Evolutionary conservation across 2,329 filamentous ascomycete genomes (phyloP), one percentile per base, ranked within the genome.

Genomic region (Fusarium chaquense): DNA sequence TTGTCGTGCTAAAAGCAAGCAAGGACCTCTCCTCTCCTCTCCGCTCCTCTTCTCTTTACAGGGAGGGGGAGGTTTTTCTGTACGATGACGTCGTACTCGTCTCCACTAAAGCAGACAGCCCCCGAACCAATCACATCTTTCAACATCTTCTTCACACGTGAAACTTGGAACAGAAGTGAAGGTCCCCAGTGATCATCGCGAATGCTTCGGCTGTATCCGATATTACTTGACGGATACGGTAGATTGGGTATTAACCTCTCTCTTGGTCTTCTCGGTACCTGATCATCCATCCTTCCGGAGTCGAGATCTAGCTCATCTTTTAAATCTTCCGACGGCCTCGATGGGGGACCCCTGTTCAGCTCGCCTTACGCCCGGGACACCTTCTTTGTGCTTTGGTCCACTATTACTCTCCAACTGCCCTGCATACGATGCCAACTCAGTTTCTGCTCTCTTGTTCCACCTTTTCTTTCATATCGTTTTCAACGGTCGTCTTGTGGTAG

Each of bases 41-140:
- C 16, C 15, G 15, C 16, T 35, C 33, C 33, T 28, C 28, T 30
- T 30, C 28, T 30, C 28, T 33, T 36, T 20, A 13, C 36, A 44
- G 15, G 41, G 41, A 28, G 54, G 13, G 20, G 47, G 32, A 33
- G 12, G 59, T 41, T 30, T 49, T 44, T 50, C 68, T 74, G 73
- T 65, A 46, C 64, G 46, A 75, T 75, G 73, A 75, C 73, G 73
- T 75, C 64, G 64, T 20, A 54, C 60, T 43, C 46, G 57, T 49
- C 49, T 20, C 58, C 70, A 41, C 65, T 53, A 6, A 33, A 62
- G 33, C 30, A 44, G 8, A 10, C 43, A 38, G 32, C 51, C 44
- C 33, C 53, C 51, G 38, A 38, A 10, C 71, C 69, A 73, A 71
- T 72, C 50, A 71, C 24, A 3, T 12, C 8, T 12, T 36, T 4